Base-by-base conservation (phyloP, 1,284 basidiomycete species). In the Schizophyllum amplum region DNA sequence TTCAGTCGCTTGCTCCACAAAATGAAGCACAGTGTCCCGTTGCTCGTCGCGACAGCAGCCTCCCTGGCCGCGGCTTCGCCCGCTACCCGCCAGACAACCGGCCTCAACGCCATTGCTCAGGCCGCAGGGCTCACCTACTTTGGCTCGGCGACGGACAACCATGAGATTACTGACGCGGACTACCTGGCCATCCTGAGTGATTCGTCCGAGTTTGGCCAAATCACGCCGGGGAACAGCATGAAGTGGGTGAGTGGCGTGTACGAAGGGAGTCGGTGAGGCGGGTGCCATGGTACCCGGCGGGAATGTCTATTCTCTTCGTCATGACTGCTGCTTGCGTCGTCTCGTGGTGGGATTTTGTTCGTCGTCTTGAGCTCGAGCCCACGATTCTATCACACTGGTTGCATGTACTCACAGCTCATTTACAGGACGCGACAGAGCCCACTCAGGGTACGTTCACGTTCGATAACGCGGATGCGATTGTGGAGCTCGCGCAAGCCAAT, bases 221-320 rank as follows among this genome's bases (percentile, higher is more conserved):
- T 81, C 52, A 82, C 81, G 5, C 72, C 80, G 4, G 78, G 72
- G 22, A 81, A 81, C 64, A 77, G 74, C 60, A 78, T 81, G 79
- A 81, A 81, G 75, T 81, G 79, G 80, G 78, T 76, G 52, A 17
- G 69, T 24, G 11, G 11, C 47, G 3, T 4, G 22, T 21, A 15
- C 5, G 52, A 54, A 47, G n/a, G 15, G 48, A 21, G 6, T 49
- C 13, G 2, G n/a, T n/a, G n/a, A n/a, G n/a, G n/a, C n/a, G 17
- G 7, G 17, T 1, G 6, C 22, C 9, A 1, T 25, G 1, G 1
- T 25, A 4, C 5, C n/a, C n/a, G n/a, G n/a, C n/a, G n/a, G 42
- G 15, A 51, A 2, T 26, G 20, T 21, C n/a, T 5, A 24, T 50
- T 1, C 25, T 33, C 15, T 24, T 20, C 11, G 23, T 15, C n/a